Evolutionary conservation across 2,329 filamentous ascomycete species (phyloP).

Genomic region (Fusarium sp.): DNA sequence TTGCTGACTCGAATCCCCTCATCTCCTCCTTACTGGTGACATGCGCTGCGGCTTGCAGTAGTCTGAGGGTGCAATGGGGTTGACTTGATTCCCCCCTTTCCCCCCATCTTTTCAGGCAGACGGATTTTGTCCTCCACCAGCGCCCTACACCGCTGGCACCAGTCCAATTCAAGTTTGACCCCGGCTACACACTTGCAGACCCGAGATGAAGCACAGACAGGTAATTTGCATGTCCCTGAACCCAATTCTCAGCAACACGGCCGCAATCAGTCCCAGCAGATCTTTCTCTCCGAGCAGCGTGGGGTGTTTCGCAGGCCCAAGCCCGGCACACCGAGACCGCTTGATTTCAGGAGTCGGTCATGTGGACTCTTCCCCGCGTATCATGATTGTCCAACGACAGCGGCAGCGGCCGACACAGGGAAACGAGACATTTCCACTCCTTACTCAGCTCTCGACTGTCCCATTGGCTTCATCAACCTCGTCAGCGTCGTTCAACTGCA

Average conservation of each 20-base stretch:
- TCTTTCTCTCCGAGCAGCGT: slow-evolving; percentile 27
- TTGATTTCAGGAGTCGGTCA: slow-evolving; percentile 27
- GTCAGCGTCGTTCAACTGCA: slow-evolving; percentile 1
- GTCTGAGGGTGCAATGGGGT: slow-evolving; percentile 8
- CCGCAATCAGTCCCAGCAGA: slow-evolving; percentile 4
- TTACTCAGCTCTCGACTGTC: slow-evolving; percentile 13
- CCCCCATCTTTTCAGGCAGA: slow-evolving; percentile 40
- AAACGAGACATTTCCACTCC: neutral
- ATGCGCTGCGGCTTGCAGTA: slow-evolving; percentile 37
- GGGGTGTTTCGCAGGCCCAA: slow-evolving; percentile 22
- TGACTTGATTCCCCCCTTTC: slow-evolving; percentile 11
- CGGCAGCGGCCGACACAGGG: slow-evolving; percentile 24
- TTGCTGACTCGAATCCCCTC: neutral
- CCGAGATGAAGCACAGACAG: slow-evolving; percentile 26
- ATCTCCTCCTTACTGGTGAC: slow-evolving; percentile 10
- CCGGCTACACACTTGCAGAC: slow-evolving; percentile 6
- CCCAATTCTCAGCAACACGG: slow-evolving; percentile 21
- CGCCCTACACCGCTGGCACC: slow-evolving; percentile 24
- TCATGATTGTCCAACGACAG: slow-evolving; percentile 24
- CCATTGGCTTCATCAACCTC: slow-evolving; percentile 1
- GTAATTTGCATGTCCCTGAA: slow-evolving; percentile 27
- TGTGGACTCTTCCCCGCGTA: slow-evolving; percentile 21
- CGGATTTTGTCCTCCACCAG: slow-evolving; percentile 26
- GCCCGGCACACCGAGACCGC: slow-evolving; percentile 29
- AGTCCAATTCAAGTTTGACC: slow-evolving; percentile 17